Base-by-base conservation (phyloP, 345 rosid genomes). In the Cardamine resedifolia region DNA sequence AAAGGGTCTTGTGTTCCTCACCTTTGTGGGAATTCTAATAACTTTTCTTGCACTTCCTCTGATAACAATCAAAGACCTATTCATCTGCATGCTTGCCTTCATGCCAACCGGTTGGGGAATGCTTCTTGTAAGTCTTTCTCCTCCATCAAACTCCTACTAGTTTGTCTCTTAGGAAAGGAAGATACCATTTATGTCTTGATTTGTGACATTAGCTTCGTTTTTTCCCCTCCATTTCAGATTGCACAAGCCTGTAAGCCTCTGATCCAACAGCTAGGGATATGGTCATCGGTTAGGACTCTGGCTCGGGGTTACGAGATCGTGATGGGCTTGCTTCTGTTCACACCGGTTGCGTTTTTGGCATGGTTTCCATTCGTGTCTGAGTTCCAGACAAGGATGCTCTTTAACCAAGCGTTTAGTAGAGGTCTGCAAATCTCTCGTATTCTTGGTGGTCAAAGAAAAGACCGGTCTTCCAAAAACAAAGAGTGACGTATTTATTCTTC, bases 51-150 rank as follows among this genome's bases (percentile, higher is more conserved):
- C 87, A 30, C 71, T 91, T 72, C 89, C 85, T 31, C 81, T 88
- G 74, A 85, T 88, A 83, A 91, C 96, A 15, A 21, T 89, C 50
- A 77, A 80, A 77, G 97, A 91, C 77, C 66, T 91, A 39, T 44
- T 91, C 68, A 82, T 87, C 31, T 85, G 92, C 67, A 71, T 88
- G 79, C 92, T 91, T 39, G 97, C 97, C 38, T 84, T 91, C 87
- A 83, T 88, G 96, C 97, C 97, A 38, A 88, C 96, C 6, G 97
- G 92, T n/a, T 91, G 97, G 97, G 97, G 90, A 53, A 74, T 91
- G 82, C 88, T 91, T 70, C 82, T 88, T 75, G 96, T 91, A 67
- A 83, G 92, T 78, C 8, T 50, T 39, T 33, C 27, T 67, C 58
- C 33, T 51, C 59, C 52, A 31, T 24, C 31, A 58, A 51, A 30